Base-by-base conservation (phyloP, 2,329 filamentous ascomycete species). In the Botrytis byssoidea region DNA sequence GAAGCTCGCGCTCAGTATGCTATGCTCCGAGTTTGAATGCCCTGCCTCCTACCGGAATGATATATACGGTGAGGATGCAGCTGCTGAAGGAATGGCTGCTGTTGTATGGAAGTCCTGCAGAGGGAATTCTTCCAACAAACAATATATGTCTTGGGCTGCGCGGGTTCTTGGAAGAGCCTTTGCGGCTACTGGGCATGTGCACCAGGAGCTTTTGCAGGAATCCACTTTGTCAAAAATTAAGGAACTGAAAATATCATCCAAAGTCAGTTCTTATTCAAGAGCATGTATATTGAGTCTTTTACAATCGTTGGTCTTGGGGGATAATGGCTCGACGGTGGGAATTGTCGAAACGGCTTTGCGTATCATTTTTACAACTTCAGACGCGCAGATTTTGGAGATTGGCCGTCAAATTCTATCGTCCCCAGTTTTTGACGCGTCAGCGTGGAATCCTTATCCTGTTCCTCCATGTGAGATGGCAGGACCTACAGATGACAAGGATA, bases 91-190 rank as follows among this genome's bases (percentile, higher is more conserved):
- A 1, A 89, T 91, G 79, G 88, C 90, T 3, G 84, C 90, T 20
- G 88, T 90, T 29, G 86, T 98, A 0, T 96, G 92, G 91, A 90
- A 91, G 80, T 94, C 92, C 60, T 92, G 94, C 77, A 86, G 88
- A 74, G 86, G 88, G n/a, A 85, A 87, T 55, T 84, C 87, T 2
- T 85, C 91, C 25, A 92, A 90, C 73, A 84, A 88, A 40, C 87
- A 89, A 25, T 98, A 96, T 80, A 84, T 94, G 0, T 84, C 93
- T 1, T 99, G 97, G 97, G 92, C 93, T 63, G 95, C 93, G 4
- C 88, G 91, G 75, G 92, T 95, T 3, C 85, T 98, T 63, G 96
- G 97, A 12, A 89, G 94, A 80, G 91, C 93, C 0, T 98, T 95
- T 82, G 90, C 92, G 57, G 88, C 92, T 25, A 93, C 90, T 42